Evolutionary conservation across 345 rosid genomes (phyloP), one percentile per base, ranked within the genome.

Genomic region (Lenwebbia sp.): DNA sequence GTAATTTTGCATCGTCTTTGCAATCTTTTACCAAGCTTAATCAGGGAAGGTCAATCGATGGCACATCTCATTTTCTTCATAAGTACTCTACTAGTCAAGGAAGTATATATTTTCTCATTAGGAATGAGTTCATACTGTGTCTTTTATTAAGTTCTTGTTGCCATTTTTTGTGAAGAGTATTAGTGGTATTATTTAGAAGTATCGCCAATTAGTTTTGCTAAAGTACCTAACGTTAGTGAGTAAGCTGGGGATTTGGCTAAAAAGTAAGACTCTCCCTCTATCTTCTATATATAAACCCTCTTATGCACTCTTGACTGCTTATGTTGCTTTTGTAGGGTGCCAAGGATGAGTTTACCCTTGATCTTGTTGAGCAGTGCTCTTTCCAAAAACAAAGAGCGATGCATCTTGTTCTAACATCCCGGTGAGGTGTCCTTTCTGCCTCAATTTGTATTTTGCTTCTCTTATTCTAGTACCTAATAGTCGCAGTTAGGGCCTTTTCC

Each of bases 301-400:
- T 25, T 70, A 10, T 70, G 81, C 11, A 37, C 81, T 70, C 26
- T 70, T 70, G 47, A 70, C 47, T 70, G 47, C 81, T 83, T 55
- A 11, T 53, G 54, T 21, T 86, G 90, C 21, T 87, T 86, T 83
- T 92, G 86, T 84, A 96, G 99, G 98, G 91, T 83, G 96, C 93
- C 62, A 94, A 90, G 88, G 96, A 95, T 88, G 98, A 97, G 91
- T 97, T 97, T 88, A 95, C 99, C 78, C 98, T 97, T 88, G 99
- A 97, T 92, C 99, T 97, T 78, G 99, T 96, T 60, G 99, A 97
- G 91, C 99, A 97, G 83, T 97, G 99, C 91, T 94, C 99, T 26
- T 97, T 96, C 93, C 99, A 96, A 91, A 97, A 97, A 93, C 98
- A 97, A 87, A 92, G 94, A 7, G 94, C 94, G 74, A 94, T 97